Base-by-base conservation (phyloP, 345 rosid species). In the Cardiospermum halicacabum region DNA sequence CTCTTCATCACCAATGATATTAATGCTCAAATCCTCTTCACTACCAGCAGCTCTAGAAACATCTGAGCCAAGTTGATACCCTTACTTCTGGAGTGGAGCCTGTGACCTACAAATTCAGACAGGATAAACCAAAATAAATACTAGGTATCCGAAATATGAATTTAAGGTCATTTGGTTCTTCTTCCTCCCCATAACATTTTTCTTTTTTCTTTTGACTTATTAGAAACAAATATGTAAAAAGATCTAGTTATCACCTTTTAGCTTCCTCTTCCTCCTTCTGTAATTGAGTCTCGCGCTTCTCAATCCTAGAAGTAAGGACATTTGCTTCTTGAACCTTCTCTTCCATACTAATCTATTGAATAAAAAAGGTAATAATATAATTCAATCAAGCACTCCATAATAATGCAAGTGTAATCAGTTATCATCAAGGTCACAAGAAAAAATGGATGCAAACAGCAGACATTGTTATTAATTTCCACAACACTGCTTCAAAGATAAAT, bases 201-300 rank as follows among this genome's bases (percentile, higher is more conserved):
- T n/a, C n/a, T n/a, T n/a, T n/a, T n/a, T n/a, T n/a, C n/a, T n/a
- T 18, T 18, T 47, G 24, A 18, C 22, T 47, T 13, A 18, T 43
- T 21, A 16, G 5, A 47, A 47, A 45, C 19, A 47, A 47, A 13
- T 15, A 21, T 28, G 26, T 39, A 43, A 24, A 21, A 16, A 53
- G 42, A n/a, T 15, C 34, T 11, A 43, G 53, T 60, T 19, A 42
- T 70, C 69, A 91, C 99, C 95, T 87, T 73, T 74, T 81, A 67
- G 80, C 84, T 36, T 87, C 91, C 49, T 89, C 92, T 82, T 76
- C 87, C 81, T 91, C 97, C 59, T 72, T 77, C 58, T 80, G 75
- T 56, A 94, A 76, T 68, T 89, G 89, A 72, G 80, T 71, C 73
- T 83, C 86, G 70, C 89, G 90, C 75, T 85, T 96, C 72, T 70